Conservation (phyloP, 139 green algal species). For the Chara braunii region DNA sequence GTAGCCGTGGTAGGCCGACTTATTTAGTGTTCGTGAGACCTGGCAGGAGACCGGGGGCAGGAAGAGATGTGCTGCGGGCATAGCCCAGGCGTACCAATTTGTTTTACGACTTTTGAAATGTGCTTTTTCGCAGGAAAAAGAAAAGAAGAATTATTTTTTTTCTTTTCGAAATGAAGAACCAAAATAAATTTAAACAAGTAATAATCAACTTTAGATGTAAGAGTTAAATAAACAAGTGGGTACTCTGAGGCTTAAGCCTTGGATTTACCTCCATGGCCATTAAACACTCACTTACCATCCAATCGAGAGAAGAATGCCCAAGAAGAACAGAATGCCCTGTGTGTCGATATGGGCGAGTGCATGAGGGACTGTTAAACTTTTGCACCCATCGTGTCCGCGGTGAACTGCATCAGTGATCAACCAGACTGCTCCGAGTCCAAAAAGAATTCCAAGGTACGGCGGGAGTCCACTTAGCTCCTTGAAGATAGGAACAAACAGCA, state of each 20-base stretch:
- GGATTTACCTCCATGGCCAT: constrained; percentile 17
- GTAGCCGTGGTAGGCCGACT: too few species aligned
- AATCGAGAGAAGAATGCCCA: constrained; percentile 63
- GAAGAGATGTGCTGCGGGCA: too few species aligned
- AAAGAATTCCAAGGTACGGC: constrained; percentile 67
- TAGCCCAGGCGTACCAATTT: too few species aligned
- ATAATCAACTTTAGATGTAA: not conserved
- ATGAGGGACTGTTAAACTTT: constrained; percentile 46
- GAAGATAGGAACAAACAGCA: constrained; percentile 64
- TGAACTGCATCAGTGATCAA: constrained; percentile 66
- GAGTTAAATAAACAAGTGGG: not conserved
- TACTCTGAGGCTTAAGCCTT: not conserved
- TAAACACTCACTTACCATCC: constrained; percentile 24
- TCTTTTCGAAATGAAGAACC: not conserved
- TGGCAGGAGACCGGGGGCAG: too few species aligned
- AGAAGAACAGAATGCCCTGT: constrained; percentile 70
- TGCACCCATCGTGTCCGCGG: too few species aligned
- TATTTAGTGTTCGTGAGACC: too few species aligned
- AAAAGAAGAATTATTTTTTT: too few species aligned
- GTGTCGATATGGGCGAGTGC: constrained; percentile 51
- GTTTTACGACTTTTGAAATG: too few species aligned
- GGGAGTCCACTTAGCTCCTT: constrained; percentile 55
- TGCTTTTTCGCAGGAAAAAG: too few species aligned
- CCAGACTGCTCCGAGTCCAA: constrained; percentile 57
- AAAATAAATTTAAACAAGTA: too few species aligned